Evolutionary conservation across 495 filamentous ascomycete species (phyloP).

Genomic region (Neurospora tetraspora): DNA sequence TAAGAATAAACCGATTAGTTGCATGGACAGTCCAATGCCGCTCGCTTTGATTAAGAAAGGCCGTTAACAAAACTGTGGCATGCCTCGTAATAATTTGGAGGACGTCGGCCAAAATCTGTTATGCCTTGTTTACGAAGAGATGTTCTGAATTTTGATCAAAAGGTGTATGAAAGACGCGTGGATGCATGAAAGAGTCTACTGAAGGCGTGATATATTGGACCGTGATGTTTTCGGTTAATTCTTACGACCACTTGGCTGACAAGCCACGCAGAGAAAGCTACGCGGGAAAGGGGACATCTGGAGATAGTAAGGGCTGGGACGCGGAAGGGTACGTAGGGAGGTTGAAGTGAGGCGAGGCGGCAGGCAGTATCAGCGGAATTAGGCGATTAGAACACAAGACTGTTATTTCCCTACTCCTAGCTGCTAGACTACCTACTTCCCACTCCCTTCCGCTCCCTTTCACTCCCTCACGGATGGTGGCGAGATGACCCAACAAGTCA

Average conservation of each 20-base stretch:
- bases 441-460: not conserved
- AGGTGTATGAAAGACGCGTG: not conserved
- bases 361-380: not conserved
- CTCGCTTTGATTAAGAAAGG: not conserved
- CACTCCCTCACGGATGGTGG: too few relatives aligned
- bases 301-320: not conserved
- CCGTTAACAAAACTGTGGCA: not conserved
- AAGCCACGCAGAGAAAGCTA: not conserved
- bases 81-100: not conserved
- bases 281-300: not conserved
- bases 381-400: not conserved
- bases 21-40: not conserved
- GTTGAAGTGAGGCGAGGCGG: too few relatives aligned
- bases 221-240: not conserved
- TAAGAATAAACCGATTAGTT: not conserved
- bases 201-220: not conserved
- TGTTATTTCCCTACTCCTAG: not conserved
- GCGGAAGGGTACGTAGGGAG: not conserved
- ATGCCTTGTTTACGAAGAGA: not conserved
- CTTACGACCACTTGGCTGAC: not conserved
- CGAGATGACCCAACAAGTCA: too few relatives aligned
- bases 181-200: not conserved
- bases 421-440: not conserved
- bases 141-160: not conserved
- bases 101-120: not conserved